Conservation (phyloP, 306 rosid genomes). For the Medicago ruthenica region DNA sequence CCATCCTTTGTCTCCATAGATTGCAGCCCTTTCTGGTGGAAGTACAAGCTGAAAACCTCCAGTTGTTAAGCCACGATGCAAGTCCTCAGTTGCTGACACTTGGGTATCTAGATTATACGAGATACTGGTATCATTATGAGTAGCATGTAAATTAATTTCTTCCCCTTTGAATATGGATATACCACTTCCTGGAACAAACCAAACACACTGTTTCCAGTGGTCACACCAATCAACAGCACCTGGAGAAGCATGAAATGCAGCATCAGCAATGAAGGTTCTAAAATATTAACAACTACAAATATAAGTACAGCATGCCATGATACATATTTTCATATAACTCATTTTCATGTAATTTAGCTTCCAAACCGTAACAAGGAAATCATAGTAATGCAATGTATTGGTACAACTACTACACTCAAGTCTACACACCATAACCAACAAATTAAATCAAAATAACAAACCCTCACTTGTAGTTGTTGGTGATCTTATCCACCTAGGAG, state of each 20-base stretch:
- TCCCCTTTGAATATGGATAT: constrained; percentile 60
- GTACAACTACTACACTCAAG: constrained; percentile 2
- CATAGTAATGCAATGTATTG: constrained; percentile 7
- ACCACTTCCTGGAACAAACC: constrained; percentile 90
- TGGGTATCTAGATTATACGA: constrained; percentile 59
- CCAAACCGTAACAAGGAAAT: constrained; percentile 27
- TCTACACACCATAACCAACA: neutral
- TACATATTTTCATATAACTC: constrained; percentile 23
- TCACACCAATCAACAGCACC: constrained; percentile 87
- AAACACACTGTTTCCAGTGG: constrained; percentile 99
- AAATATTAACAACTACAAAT: neutral
- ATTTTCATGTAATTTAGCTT: constrained; percentile 17
- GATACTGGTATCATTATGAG: constrained; percentile 71
- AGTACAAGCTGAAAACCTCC: constrained; percentile 61
- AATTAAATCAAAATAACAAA: constrained; percentile 32
- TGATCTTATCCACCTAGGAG: constrained; percentile 79
- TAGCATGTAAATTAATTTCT: constrained; percentile 62
- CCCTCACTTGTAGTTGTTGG: constrained; percentile 54
- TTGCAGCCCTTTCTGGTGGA: constrained; percentile 81
- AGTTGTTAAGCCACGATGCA: constrained; percentile 43
- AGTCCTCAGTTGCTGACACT: constrained; percentile 48
- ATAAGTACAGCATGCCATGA: constrained; percentile 22
- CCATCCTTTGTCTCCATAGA: constrained; percentile 82
- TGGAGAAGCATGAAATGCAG: constrained; percentile 47
- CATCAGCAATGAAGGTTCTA: constrained; percentile 34